Conservation (phyloP, 1,284 basidiomycete genomes). For the Cutaneotrichosporon curvatum region DNA sequence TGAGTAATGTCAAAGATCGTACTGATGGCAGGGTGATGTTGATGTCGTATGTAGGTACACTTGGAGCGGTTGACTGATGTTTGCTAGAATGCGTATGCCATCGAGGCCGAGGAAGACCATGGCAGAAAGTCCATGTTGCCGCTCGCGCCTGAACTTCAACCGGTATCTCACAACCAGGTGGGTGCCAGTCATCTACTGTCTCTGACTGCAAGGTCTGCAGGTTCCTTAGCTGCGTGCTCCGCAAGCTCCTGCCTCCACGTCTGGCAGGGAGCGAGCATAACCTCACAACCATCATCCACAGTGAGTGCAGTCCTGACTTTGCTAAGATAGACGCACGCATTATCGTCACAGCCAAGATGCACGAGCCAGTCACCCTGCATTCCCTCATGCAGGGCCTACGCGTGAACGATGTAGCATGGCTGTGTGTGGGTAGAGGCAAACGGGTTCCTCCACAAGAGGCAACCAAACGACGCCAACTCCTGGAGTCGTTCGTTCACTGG, state of each 20-base stretch:
- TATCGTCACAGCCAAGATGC: conserved; percentile 67
- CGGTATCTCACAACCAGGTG: conserved; percentile 45
- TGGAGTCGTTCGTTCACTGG: conserved; percentile 86
- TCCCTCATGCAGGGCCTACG: conserved; percentile 68
- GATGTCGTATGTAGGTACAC: conserved; percentile 2
- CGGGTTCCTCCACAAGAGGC: conserved; percentile 58
- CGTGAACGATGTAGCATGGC: conserved; percentile 74
- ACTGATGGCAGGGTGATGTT: conserved; percentile 13
- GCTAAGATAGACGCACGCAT: conserved; percentile 56
- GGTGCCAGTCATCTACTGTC: conserved; percentile 18
- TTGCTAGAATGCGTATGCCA: no score
- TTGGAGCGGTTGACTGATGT: no score
- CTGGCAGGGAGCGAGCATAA: conserved; percentile 76
- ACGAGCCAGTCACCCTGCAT: conserved; percentile 77
- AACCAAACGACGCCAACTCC: conserved; percentile 63
- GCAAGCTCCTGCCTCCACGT: conserved; percentile 62
- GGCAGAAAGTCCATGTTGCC: no score
- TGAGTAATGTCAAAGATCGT: not conserved
- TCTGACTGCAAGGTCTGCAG: conserved; percentile 56
- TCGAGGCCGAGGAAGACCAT: no score
- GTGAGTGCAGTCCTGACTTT: conserved; percentile 49
- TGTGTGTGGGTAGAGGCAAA: conserved; percentile 41
- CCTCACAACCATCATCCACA: conserved; percentile 54
- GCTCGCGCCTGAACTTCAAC: not conserved
- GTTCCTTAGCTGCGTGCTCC: conserved; percentile 60